Evolutionary conservation across 257 asterid genomes (phyloP), one percentile per base, ranked within the genome.

Genomic region (Solanum bulbocastanum): DNA sequence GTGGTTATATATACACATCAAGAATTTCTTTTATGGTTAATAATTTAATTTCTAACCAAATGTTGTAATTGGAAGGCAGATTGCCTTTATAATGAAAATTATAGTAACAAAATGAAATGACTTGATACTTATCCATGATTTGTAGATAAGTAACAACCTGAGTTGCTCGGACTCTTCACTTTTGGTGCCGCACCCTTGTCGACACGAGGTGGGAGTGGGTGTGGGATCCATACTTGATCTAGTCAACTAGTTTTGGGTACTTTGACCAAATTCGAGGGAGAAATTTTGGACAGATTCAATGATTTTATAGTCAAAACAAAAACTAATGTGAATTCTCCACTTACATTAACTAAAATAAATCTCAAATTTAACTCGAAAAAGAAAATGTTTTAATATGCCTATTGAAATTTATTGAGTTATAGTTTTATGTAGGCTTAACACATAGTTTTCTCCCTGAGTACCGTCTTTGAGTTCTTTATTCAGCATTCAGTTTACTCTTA

Each of bases 91-190:
- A 0, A 37, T 37, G 52, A 74, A 37, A 13, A 37, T 74, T 74
- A 2, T 74, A 74, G 33, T 5, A 5, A n/a, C 83, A 22, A 37
- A 74, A 37, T 74, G 30, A 3, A 74, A 23, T 6, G 58, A 23
- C 30, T 74, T 74, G 83, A 39, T 11, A 75, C 33, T 0, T 52
- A 52, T 52, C 0, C 62, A 0, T 52, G 4, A 52, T 18, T 0
- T 52, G 25, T 20, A 56, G 65, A 56, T 56, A 18, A 56, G 65
- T 56, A 56, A 18, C 65, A 56, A 56, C 65, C 65, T 56, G 0
- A 20, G 66, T 56, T 1, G 66, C 25, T 56, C 25, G 25, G 5
- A 0, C 25, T 56, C 66, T 56, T 56, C 66, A 56, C 2, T 56
- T 56, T 20, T 20, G 66, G 66, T 56, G 25, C 12, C 0, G 1